phyloP scores from a whole-genome alignment of 2,329 filamentous ascomycete genomes.

The Amesomyces nigricolor region DNA sequence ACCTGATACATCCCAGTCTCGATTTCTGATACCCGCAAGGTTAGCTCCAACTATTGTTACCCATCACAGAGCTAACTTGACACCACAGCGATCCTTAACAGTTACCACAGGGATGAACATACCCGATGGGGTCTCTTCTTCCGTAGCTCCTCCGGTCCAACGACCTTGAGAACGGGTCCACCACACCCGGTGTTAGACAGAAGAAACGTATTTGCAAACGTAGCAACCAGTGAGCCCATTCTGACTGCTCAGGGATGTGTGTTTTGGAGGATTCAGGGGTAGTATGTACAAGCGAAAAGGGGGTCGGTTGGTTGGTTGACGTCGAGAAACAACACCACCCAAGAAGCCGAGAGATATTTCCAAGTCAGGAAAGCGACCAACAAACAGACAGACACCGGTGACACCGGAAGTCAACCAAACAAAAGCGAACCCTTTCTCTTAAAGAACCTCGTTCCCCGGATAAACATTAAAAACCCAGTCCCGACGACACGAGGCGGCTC shows the following conservation, averaged over 20 bases:
- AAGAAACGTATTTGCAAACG: constrained; percentile 23
- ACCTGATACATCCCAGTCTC: constrained; percentile 26
- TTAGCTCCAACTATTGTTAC: background rate
- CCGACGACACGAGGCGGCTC: constrained; percentile 3
- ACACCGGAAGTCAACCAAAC: too few species aligned
- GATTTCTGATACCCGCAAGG: constrained; percentile 23
- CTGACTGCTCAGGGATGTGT: background rate
- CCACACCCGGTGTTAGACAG: constrained; percentile 9
- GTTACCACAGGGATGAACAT: constrained; percentile 1
- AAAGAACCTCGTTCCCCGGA: too few species aligned
- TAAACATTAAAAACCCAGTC: background rate
- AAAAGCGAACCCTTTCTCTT: too few species aligned
- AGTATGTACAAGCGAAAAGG: background rate
- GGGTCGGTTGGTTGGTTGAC: background rate
- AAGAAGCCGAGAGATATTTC: too few species aligned
- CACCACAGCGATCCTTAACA: background rate
- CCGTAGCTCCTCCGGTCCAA: constrained; percentile 21
- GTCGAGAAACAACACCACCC: too few species aligned
- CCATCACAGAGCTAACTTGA: background rate
- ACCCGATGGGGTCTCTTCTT: constrained; percentile 26
- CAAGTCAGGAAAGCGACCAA: too few species aligned
- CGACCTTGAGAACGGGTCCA: constrained; percentile 13
- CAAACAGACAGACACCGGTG: too few species aligned
- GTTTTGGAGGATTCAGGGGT: background rate
- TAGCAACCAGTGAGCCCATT: constrained; percentile 4